phyloP scores from a whole-genome alignment of 2,329 filamentous ascomycete genomes.

The Paecilomyces dactylethromorphus region DNA sequence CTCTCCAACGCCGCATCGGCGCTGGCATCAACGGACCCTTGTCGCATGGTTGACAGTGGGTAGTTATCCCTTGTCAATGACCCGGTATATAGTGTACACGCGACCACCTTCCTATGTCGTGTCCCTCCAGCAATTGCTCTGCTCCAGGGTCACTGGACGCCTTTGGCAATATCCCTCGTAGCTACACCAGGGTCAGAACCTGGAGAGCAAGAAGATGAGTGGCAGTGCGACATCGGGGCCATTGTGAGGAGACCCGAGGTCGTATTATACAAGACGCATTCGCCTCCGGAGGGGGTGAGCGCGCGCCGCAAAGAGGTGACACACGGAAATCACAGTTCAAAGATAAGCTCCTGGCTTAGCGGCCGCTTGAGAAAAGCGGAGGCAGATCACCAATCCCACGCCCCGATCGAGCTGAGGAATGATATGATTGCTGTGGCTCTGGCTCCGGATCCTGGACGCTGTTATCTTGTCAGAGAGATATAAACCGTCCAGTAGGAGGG shows the following conservation, averaged over 20 bases:
- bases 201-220: background rate
- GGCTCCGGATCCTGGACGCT: background rate
- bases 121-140: background rate
- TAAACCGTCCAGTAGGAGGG: no score
- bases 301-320: background rate
- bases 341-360: background rate
- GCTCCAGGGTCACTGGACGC: background rate
- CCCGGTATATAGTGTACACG: background rate
- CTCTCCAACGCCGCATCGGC: conserved; percentile 57
- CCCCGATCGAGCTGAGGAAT: background rate
- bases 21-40: conserved; percentile 20
- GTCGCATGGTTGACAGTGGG: background rate
- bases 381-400: background rate
- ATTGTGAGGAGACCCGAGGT: background rate
- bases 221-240: background rate
- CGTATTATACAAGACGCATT: background rate
- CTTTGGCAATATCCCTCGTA: background rate
- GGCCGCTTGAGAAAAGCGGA: background rate
- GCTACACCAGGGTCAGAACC: background rate
- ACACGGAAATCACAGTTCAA: background rate
- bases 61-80: background rate
- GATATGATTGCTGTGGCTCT: background rate
- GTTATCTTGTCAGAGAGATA: background rate
- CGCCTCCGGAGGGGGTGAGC: background rate
- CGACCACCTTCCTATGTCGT: background rate